Evolutionary conservation across 371 early-diverging fungal genomes (phyloP), one percentile per base, ranked within the genome.

Genomic region (Phascolomyces articulosus): DNA sequence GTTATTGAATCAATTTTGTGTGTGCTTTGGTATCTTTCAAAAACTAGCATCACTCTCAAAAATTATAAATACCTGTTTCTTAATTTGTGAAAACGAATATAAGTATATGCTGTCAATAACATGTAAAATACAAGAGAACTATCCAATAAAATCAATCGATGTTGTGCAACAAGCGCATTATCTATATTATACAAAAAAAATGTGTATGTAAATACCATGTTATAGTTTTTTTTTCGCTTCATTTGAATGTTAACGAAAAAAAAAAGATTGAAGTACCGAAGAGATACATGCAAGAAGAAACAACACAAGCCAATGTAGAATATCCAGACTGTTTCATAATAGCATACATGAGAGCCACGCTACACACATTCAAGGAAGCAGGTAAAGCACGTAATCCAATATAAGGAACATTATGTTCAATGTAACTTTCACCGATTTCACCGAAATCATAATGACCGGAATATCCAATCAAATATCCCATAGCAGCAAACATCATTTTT

Each of bases 391-490:
- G 87, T 68, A 97, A 78, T 26, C 82, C 85, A 41, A 95, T 73
- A 71, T 93, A 95, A 0, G 97, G 97, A 13, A 95, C 95, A 40
- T 89, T 85, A 73, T 93, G 86, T 24, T 75, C 78, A 26, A 87
- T 77, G 67, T 95, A 96, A 69, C 87, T 89, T 55, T 92, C 89
- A 9, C 95, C 96, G 69, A 97, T 97, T 58, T 89, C 90, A 24
- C 90, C 93, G 69, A 97, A 97, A 60, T 88, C 70, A 69, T 90
- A 97, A 58, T 87, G 87, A 7, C 98, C 98, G 65, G 95, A 90
- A 71, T 91, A 96, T 20, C 96, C 96, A 28, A 91, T 72, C 24
- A 95, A 65, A 65, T 82, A 89, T 4, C 95, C 95, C 53, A 85
- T 86, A 7, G 86, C 85, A 13, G 96, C 98, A 13, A 96, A 75